Evolutionary conservation across 495 filamentous ascomycete genomes (phyloP).

Genomic region (Gamarada debralockiae): DNA sequence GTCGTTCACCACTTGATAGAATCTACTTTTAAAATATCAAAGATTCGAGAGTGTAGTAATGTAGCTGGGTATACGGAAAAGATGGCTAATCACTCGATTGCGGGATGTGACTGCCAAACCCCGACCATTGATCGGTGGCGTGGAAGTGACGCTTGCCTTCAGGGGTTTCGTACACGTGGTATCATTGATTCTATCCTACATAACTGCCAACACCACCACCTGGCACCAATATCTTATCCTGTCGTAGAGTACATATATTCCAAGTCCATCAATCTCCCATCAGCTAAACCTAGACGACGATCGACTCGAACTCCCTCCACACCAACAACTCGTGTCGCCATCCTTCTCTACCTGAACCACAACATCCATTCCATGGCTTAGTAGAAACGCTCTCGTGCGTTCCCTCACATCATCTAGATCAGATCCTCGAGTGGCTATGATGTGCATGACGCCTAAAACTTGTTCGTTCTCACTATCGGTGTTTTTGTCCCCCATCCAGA

Average conservation of each 20-base stretch:
- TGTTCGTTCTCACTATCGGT: conserved; percentile 37
- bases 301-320: conserved; percentile 37
- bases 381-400: conserved; percentile 56
- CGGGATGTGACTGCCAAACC: too few relatives aligned
- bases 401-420: conserved; percentile 76
- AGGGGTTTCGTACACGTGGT: background rate
- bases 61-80: too few relatives aligned
- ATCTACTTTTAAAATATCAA: too few relatives aligned
- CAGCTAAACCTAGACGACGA: background rate
- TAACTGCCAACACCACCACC: background rate
- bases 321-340: conserved; percentile 78
- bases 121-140: too few relatives aligned
- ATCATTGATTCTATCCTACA: background rate
- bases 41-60: too few relatives aligned
- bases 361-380: conserved; percentile 61
- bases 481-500: conserved; percentile 83
- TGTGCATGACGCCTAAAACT: conserved; percentile 75
- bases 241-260: background rate
- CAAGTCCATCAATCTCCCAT: background rate
- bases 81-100: too few relatives aligned
- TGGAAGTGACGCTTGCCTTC: too few relatives aligned
- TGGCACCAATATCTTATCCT: background rate
- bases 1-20: too few relatives aligned
- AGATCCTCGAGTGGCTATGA: conserved; percentile 63
- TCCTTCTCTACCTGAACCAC: conserved; percentile 74